These are phyloP conservation scores for Globisporangium echinulatum DNA, from an alignment of 352 stramenopile genomes.

Conservation along the genomic window DNA sequence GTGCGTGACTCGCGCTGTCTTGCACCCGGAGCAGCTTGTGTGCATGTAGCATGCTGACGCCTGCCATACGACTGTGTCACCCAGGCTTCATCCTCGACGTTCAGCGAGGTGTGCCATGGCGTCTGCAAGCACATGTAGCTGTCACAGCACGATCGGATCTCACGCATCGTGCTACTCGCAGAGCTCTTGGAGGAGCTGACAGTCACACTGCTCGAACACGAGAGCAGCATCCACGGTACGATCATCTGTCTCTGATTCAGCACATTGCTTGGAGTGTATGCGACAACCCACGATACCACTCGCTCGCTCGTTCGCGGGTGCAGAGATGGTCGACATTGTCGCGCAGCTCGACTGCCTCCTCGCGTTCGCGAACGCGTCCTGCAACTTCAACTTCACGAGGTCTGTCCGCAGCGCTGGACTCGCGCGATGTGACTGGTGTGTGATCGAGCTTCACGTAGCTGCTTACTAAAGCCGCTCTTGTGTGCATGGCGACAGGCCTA, in stretches of 20 bases:
- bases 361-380: conserved; percentile 52
- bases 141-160: neutral
- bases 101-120: conserved; percentile 43
- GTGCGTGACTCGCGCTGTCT: conserved; percentile 17
- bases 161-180: conserved; percentile 11
- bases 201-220: conserved; percentile 60
- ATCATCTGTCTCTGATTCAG: neutral
- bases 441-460: neutral
- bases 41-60: no score
- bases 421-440: no score
- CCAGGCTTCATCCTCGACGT: conserved; percentile 76
- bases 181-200: conserved; percentile 75
- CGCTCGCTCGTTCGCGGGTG: neutral
- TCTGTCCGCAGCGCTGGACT: conserved; percentile 2
- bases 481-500: conserved; percentile 21
- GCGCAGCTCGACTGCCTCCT: conserved; percentile 67
- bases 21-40: neutral
- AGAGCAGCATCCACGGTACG: conserved; percentile 60
- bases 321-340: conserved; percentile 70
- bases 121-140: no score
- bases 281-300: no score
- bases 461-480: neutral
- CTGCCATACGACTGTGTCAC: neutral
- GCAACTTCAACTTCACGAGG: conserved; percentile 74
- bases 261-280: no score